Percentiles rank a stretch among this genome's conserved stretches.
These are phyloP conservation scores for Botrytis aclada DNA, from an alignment of 2,329 filamentous ascomycete species.

Conservation along the genomic window DNA sequence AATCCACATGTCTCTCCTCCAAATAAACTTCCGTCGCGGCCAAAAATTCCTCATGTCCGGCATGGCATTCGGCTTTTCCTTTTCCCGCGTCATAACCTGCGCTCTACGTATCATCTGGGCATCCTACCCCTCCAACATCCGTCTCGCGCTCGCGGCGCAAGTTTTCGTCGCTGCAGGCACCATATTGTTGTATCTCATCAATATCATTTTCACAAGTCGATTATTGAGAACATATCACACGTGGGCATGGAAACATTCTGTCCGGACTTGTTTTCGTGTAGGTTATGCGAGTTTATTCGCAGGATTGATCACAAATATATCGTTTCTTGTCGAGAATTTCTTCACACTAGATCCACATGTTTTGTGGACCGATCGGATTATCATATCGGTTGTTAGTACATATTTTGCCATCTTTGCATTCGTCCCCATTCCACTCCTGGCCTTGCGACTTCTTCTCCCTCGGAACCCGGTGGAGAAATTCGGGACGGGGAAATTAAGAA, in stretches of 20 bases:
- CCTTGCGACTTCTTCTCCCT: constrained; percentile 24
- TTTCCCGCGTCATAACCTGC: constrained; percentile 49
- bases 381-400: constrained; percentile 45
- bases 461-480: constrained; percentile 53
- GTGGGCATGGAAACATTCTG: constrained; percentile 62
- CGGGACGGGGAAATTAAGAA: constrained; percentile 61
- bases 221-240: constrained; percentile 67
- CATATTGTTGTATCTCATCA: constrained; percentile 71
- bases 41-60: constrained; percentile 60
- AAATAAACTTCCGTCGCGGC: constrained; percentile 30
- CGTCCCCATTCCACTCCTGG: constrained; percentile 50
- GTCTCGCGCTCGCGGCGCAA: constrained; percentile 4
- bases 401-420: constrained; percentile 60
- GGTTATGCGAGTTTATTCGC: constrained; percentile 62
- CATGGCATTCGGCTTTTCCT: constrained; percentile 56
- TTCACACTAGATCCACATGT: constrained; percentile 49
- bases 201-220: constrained; percentile 72
- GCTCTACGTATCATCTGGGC: constrained; percentile 48
- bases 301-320: constrained; percentile 61
- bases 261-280: constrained; percentile 35
- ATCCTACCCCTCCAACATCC: not conserved
- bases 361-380: constrained; percentile 53
- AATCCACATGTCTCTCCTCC: constrained; percentile 56
- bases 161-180: constrained; percentile 41
- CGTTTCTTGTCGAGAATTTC: constrained; percentile 6